phyloP scores from a whole-genome alignment of 129 eudicot species.

The Helianthus tuberosus region DNA sequence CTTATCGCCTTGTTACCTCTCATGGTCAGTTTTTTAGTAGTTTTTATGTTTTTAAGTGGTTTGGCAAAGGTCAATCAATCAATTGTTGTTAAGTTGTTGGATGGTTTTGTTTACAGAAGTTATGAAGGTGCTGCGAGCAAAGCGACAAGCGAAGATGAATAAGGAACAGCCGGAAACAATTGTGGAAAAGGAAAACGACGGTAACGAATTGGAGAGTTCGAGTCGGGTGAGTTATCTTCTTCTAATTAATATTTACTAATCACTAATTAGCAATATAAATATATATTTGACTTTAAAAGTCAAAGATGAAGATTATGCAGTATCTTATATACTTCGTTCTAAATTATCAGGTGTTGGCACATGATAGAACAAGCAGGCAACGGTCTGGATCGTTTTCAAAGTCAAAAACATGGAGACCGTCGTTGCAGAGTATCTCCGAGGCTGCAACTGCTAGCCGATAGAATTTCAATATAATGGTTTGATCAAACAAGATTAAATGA shows the following conservation, averaged over 20 bases:
- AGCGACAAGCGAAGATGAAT: conserved; percentile 71
- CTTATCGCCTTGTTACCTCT: conserved; percentile 79
- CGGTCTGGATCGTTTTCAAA: conserved; percentile 59
- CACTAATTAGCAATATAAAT: neutral
- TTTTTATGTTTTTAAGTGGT: neutral
- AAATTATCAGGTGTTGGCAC: conserved; percentile 39
- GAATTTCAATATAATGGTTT: neutral
- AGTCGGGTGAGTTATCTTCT: conserved; percentile 42
- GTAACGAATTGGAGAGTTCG: conserved; percentile 33
- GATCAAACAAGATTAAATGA: conserved; percentile 37
- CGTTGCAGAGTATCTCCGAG: conserved; percentile 88
- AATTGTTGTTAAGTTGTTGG: neutral
- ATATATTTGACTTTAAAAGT: conserved; percentile 3
- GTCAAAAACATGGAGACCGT: conserved; percentile 88
- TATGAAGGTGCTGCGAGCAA: conserved; percentile 77
- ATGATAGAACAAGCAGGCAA: conserved; percentile 53
- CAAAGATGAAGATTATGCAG: conserved; percentile 29
- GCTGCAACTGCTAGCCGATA: conserved; percentile 55
- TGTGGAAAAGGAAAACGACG: conserved; percentile 35
- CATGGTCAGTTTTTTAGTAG: conserved; percentile 57
- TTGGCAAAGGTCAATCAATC: neutral
- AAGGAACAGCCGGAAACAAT: conserved; percentile 40
- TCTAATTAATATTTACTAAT: neutral
- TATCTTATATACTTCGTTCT: neutral
- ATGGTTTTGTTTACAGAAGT: conserved; percentile 62